phyloP scores from a whole-genome alignment of 1,284 basidiomycete genomes.

The Leccinum huronense region DNA sequence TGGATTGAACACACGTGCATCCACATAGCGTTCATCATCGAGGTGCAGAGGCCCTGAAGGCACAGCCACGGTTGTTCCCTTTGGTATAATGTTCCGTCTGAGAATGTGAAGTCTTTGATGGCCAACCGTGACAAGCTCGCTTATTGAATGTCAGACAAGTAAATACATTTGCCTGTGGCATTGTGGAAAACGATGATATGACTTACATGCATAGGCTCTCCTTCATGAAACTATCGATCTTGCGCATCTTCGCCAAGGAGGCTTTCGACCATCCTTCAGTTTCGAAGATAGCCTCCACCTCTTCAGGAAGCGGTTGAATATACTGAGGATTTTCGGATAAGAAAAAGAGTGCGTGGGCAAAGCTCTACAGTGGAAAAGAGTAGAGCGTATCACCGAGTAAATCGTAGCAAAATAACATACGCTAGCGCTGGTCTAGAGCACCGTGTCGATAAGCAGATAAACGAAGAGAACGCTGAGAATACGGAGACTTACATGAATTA shows the following conservation, averaged over 20 bases:
- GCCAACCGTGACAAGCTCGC: neutral
- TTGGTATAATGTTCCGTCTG: neutral
- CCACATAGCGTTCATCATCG: neutral
- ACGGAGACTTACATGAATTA: constrained; percentile 33
- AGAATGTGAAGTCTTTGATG: neutral
- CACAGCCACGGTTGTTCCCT: neutral
- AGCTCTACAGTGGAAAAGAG: neutral
- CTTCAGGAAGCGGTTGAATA: neutral
- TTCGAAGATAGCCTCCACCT: neutral
- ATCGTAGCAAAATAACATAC: constrained; percentile 3
- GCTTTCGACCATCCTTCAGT: neutral
- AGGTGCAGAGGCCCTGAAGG: neutral
- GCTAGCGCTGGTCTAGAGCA: constrained; percentile 15
- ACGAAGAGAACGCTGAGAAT: neutral
- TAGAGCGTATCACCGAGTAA: neutral
- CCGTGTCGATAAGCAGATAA: neutral
- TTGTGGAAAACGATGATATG: neutral
- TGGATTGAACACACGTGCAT: neutral
- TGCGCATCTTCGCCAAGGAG: neutral
- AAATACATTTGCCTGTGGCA: neutral
- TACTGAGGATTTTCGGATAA: neutral
- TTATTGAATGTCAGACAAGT: neutral
- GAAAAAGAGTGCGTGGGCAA: neutral
- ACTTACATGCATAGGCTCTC: neutral
- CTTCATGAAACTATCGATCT: neutral